Percentiles rank a stretch among this genome's conserved stretches.
Evolutionary conservation across 2,329 filamentous ascomycete genomes (phyloP).

Genomic region (Rhinocladiella mackenziei): DNA sequence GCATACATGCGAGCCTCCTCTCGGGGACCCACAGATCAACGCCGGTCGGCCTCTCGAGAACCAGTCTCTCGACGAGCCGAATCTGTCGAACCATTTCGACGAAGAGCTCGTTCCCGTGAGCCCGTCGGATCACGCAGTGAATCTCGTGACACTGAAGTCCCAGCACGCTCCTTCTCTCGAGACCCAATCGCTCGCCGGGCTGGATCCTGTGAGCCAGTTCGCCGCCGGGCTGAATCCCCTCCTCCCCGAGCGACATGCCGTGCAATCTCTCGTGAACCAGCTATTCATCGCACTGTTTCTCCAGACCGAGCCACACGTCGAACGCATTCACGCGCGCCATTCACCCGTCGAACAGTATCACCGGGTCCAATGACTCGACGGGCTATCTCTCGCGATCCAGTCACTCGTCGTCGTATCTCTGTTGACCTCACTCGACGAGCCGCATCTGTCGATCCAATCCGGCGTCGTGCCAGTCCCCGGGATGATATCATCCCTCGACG

Average conservation of each 20-base stretch:
- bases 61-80: conserved; percentile 5
- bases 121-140: not conserved
- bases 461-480: conserved; percentile 9
- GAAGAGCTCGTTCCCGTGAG: conserved; percentile 7
- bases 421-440: conserved; percentile 14
- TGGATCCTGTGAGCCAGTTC: not conserved
- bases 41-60: conserved; percentile 19
- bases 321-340: conserved; percentile 8
- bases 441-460: conserved; percentile 16
- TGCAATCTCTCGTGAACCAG: conserved; percentile 2
- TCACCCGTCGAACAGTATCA: conserved; percentile 3
- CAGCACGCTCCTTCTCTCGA: not conserved
- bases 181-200: conserved; percentile 1
- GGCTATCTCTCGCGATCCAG: conserved; percentile 13
- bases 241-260: not conserved
- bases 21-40: not conserved
- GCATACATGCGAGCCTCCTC: conserved; percentile 19
- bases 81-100: conserved; percentile 9
- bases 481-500: conserved; percentile 4
- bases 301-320: conserved; percentile 1
- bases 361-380: conserved; percentile 1
- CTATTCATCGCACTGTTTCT: not conserved
- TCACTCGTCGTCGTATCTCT: conserved; percentile 11
- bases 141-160: not conserved
- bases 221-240: not conserved